Evolutionary conservation across 1,284 basidiomycete species (phyloP).

Genomic region (Mrakiaceae sp.): DNA sequence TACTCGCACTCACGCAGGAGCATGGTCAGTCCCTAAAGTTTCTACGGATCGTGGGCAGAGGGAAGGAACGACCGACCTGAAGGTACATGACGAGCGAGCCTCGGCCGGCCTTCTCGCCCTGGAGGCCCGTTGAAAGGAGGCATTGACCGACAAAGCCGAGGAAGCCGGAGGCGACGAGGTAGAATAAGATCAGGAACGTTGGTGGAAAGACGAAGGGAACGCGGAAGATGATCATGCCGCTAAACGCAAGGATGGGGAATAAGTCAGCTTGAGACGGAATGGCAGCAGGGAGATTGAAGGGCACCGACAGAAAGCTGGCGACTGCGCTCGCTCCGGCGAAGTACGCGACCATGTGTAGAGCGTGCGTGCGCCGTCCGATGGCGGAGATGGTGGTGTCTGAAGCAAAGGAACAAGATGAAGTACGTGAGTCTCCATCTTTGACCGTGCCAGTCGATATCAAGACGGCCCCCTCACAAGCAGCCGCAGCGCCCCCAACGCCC

Average conservation of each 20-base stretch:
- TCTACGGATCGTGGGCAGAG: neutral
- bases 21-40: neutral
- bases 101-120: conserved; percentile 35
- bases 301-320: conserved; percentile 39
- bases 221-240: conserved; percentile 38
- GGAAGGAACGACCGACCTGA: conserved; percentile 22
- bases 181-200: conserved; percentile 27
- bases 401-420: neutral
- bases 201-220: conserved; percentile 42
- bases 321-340: conserved; percentile 55
- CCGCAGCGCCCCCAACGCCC: conserved; percentile 25
- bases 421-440: neutral
- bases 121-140: conserved; percentile 32
- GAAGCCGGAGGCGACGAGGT: conserved; percentile 36
- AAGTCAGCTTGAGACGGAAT: neutral
- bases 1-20: neutral
- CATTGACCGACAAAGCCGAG: conserved; percentile 53
- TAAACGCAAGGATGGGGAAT: neutral
- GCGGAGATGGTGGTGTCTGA: conserved; percentile 50
- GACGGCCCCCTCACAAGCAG: conserved; percentile 29
- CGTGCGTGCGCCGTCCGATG: conserved; percentile 60
- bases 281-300: neutral
- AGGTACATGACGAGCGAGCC: conserved; percentile 35
- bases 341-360: conserved; percentile 57
- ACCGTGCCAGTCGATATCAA: neutral